Evolutionary conservation across 1,284 basidiomycete species (phyloP).

Genomic region (Tilletia indica): DNA sequence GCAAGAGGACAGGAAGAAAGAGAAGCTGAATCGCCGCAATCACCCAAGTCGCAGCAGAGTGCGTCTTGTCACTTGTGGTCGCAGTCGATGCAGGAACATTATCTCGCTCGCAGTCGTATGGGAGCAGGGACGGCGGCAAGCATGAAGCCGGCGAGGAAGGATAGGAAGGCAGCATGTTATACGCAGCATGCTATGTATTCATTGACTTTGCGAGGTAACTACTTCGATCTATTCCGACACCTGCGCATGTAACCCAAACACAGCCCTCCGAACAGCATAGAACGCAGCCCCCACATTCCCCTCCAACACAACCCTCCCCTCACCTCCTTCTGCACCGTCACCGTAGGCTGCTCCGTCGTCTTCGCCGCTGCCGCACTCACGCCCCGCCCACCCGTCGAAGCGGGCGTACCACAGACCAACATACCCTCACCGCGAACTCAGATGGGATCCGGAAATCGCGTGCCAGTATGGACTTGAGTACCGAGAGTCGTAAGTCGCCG

Average conservation of each 20-base stretch:
- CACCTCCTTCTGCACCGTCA: conserved; percentile 17
- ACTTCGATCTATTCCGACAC: conserved; percentile 22
- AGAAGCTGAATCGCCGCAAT: too few relatives aligned
- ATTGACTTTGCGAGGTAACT: not conserved
- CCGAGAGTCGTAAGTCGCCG: conserved; percentile 52
- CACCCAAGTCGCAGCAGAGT: too few relatives aligned
- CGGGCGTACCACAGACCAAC: conserved; percentile 45
- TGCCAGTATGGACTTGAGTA: conserved; percentile 38
- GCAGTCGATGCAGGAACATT: too few relatives aligned
- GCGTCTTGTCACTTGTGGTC: too few relatives aligned
- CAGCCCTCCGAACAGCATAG: conserved; percentile 36
- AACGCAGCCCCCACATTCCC: conserved; percentile 45
- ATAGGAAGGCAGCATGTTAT: too few relatives aligned
- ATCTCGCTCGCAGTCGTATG: too few relatives aligned
- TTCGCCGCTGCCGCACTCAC: not conserved
- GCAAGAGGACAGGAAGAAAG: too few relatives aligned
- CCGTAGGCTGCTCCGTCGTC: conserved; percentile 8
- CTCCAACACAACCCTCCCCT: conserved; percentile 43
- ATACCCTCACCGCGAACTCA: conserved; percentile 54
- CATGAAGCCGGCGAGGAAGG: too few relatives aligned
- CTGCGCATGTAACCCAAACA: conserved; percentile 48
- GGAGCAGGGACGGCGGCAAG: too few relatives aligned
- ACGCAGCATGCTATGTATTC: too few relatives aligned
- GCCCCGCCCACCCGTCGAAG: not conserved
- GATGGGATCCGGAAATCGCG: conserved; percentile 38